A percentile compares a stretch with the other conserved stretches of the same genome.
Conservation (phyloP, 352 stramenopile species). For the Plasmopara halstedii region DNA sequence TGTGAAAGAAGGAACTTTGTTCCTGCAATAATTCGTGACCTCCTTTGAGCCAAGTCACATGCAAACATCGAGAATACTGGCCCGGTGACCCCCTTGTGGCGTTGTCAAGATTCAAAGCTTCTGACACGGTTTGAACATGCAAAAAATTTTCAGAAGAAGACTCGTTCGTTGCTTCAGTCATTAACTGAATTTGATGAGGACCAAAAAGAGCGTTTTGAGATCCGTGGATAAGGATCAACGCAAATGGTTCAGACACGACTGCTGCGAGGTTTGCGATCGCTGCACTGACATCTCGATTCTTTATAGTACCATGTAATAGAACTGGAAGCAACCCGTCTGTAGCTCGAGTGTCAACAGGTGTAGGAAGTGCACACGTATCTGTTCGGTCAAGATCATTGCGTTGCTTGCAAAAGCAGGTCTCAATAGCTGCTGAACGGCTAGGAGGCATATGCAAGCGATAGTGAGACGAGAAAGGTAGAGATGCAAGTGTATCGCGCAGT, state of each 20-base stretch:
- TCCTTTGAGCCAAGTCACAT: slow-evolving; percentile 69
- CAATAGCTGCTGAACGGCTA: no score
- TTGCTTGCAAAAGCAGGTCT: no score
- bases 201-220: slow-evolving; percentile 40
- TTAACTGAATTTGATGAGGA: slow-evolving; percentile 25
- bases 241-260: slow-evolving; percentile 23
- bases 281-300: slow-evolving; percentile 26
- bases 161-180: slow-evolving; percentile 4
- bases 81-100: neutral
- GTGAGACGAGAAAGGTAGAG: slow-evolving; percentile 45
- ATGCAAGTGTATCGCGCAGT: slow-evolving; percentile 39
- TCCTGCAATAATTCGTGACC: slow-evolving; percentile 70
- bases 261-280: slow-evolving; percentile 25
- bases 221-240: slow-evolving; percentile 53
- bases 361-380: no score
- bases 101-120: slow-evolving; percentile 8
- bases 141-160: slow-evolving; percentile 4
- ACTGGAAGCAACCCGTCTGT: slow-evolving; percentile 29
- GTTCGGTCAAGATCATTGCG: no score
- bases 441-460: slow-evolving; percentile 49
- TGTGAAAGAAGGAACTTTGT: slow-evolving; percentile 37
- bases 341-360: no score
- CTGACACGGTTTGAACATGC: slow-evolving; percentile 3
- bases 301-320: slow-evolving; percentile 37
- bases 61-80: slow-evolving; percentile 14